phyloP scores from a whole-genome alignment of 2,329 filamentous ascomycete genomes.

The Penicillium sp. region DNA sequence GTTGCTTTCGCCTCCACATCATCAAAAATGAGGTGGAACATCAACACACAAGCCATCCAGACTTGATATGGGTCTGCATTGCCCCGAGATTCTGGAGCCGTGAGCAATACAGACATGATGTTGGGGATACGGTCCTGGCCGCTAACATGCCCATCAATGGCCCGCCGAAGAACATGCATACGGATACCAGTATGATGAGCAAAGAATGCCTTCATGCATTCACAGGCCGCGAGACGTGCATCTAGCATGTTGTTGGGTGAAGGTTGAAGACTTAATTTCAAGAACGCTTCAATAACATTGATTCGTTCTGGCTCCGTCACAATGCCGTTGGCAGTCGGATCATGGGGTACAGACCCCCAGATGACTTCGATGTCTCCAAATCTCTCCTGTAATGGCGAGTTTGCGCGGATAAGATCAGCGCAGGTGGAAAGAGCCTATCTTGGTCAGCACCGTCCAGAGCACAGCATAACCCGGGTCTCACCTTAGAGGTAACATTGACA shows the following conservation, averaged over 20 bases:
- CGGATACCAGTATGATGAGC: slow-evolving; percentile 74
- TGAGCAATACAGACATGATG: slow-evolving; percentile 75
- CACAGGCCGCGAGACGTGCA: slow-evolving; percentile 75
- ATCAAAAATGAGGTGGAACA: slow-evolving; percentile 80
- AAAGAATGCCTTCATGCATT: slow-evolving; percentile 91
- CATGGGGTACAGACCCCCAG: slow-evolving; percentile 27
- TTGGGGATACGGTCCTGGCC: slow-evolving; percentile 81
- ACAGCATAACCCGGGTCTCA: slow-evolving; percentile 35
- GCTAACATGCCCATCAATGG: slow-evolving; percentile 78
- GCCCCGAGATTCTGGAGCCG: slow-evolving; percentile 57
- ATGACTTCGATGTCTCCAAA: slow-evolving; percentile 82
- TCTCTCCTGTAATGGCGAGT: slow-evolving; percentile 72
- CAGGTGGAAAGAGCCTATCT: slow-evolving; percentile 71
- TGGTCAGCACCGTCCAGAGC: slow-evolving; percentile 11
- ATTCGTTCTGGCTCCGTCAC: slow-evolving; percentile 57
- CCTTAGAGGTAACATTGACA: slow-evolving; percentile 75
- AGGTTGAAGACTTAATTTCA: slow-evolving; percentile 73
- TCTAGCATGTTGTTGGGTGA: slow-evolving; percentile 67
- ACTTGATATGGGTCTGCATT: slow-evolving; percentile 75
- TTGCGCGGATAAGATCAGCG: slow-evolving; percentile 81
- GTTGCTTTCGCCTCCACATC: slow-evolving; percentile 72
- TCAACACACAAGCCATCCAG: slow-evolving; percentile 84
- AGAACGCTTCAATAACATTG: slow-evolving; percentile 88
- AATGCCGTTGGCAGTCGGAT: slow-evolving; percentile 32
- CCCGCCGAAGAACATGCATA: slow-evolving; percentile 77